phyloP scores from a whole-genome alignment of 2,329 filamentous ascomycete genomes.

The Phaeosphaeria sp. region DNA sequence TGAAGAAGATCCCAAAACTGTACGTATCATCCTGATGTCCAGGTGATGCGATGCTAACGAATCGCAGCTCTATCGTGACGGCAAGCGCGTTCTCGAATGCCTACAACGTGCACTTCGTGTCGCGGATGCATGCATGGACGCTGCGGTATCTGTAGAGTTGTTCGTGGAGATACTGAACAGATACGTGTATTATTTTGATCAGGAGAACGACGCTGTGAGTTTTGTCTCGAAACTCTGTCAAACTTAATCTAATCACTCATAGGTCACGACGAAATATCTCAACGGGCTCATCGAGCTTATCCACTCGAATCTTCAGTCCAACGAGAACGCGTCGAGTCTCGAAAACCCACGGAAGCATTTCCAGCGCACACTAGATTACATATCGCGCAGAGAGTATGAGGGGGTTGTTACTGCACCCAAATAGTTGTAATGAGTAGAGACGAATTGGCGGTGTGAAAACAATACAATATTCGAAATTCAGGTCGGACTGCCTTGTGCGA shows the following conservation, averaged over 20 bases:
- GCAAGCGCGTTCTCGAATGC: conserved; percentile 95
- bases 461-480: neutral
- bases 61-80: conserved; percentile 85
- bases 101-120: conserved; percentile 93
- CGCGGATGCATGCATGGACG: conserved; percentile 99
- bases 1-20: conserved; percentile 81
- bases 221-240: neutral
- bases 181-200: conserved; percentile 99
- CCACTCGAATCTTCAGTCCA: conserved; percentile 90
- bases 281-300: conserved; percentile 98
- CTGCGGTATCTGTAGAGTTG: conserved; percentile 92
- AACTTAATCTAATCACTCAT: conserved; percentile 10
- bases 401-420: conserved; percentile 78
- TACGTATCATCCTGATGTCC: conserved; percentile 54
- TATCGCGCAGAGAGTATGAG: conserved; percentile 88
- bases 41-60: conserved; percentile 15
- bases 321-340: conserved; percentile 80
- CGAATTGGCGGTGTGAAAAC: neutral
- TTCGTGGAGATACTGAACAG: conserved; percentile 98
- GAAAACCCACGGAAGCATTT: conserved; percentile 95
- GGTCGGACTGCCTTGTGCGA: conserved; percentile 12
- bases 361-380: conserved; percentile 92
- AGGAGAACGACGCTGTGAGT: conserved; percentile 91
- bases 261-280: conserved; percentile 94
- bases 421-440: conserved; percentile 22